Conservation (phyloP, 2,329 filamentous ascomycete genomes). For the Amesomyces nigricolor region DNA sequence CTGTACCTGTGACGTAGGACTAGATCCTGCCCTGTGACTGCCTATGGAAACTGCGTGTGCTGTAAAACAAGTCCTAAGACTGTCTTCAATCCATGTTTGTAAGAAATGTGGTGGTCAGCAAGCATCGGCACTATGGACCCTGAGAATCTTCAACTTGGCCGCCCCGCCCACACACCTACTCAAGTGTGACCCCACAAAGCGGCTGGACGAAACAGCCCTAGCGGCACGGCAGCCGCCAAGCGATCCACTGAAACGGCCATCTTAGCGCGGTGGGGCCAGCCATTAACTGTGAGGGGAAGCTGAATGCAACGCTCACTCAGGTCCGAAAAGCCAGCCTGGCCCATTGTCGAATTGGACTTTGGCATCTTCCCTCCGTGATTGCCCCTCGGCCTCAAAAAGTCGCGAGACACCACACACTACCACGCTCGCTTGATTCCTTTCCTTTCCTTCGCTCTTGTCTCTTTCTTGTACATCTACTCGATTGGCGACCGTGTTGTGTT, state of each 20-base stretch:
- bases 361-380: not conserved
- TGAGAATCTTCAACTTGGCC: not conserved
- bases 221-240: constrained; percentile 9
- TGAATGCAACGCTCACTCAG: not conserved
- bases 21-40: too few species aligned
- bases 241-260: constrained; percentile 9
- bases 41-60: too few species aligned
- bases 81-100: too few species aligned
- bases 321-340: constrained; percentile 24
- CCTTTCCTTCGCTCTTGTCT: not conserved
- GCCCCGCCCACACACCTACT: not conserved
- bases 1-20: too few species aligned
- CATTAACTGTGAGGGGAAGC: constrained; percentile 5
- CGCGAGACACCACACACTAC: not conserved
- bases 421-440: not conserved
- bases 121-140: too few species aligned
- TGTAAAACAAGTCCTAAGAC: too few species aligned
- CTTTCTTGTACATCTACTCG: not conserved
- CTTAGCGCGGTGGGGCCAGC: constrained; percentile 5
- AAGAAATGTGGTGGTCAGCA: too few species aligned
- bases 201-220: constrained; percentile 3
- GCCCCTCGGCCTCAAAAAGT: too few species aligned
- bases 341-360: constrained; percentile 6
- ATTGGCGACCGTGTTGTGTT: not conserved
- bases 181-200: constrained; percentile 5